A percentile compares a stretch with the other conserved stretches of the same genome.
phyloP scores from a whole-genome alignment of 345 rosid genomes.

The Laguncularia racemosa region DNA sequence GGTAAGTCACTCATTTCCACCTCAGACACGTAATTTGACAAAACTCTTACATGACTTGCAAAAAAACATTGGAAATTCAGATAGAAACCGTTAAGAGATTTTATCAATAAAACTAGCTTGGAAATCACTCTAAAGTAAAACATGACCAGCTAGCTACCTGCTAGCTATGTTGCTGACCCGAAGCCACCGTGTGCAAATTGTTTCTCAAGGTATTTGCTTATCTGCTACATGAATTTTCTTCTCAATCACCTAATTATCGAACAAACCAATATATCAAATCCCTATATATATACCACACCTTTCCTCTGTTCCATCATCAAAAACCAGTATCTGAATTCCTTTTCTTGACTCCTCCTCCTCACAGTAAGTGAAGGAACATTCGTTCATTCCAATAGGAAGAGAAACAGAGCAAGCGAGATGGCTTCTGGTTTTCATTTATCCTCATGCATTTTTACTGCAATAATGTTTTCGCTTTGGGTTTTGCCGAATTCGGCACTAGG shows the following conservation, averaged over 20 bases:
- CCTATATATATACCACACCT: conserved; percentile 19
- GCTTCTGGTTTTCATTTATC: neutral
- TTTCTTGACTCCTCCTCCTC: neutral
- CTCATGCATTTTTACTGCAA: too few species aligned
- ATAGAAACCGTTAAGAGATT: too few species aligned
- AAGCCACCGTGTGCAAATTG: too few species aligned
- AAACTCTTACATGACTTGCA: too few species aligned
- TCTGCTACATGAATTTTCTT: conserved; percentile 3
- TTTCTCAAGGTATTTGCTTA: neutral
- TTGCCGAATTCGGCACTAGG: conserved; percentile 16
- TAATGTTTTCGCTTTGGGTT: conserved; percentile 5
- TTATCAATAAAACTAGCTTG: too few species aligned
- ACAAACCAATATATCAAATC: neutral
- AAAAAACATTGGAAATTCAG: too few species aligned
- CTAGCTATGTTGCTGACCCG: too few species aligned
- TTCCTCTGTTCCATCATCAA: conserved; percentile 8
- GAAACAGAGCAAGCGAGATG: conserved; percentile 8
- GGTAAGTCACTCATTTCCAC: too few species aligned
- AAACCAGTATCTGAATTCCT: neutral
- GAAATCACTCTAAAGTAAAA: too few species aligned
- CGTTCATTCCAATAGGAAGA: too few species aligned
- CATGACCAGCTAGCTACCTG: too few species aligned
- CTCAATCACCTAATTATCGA: conserved; percentile 27
- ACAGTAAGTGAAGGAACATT: neutral
- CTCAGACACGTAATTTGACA: too few species aligned